Evolutionary conservation across 345 rosid species (phyloP).

Genomic region (Boechera retrofracta): DNA sequence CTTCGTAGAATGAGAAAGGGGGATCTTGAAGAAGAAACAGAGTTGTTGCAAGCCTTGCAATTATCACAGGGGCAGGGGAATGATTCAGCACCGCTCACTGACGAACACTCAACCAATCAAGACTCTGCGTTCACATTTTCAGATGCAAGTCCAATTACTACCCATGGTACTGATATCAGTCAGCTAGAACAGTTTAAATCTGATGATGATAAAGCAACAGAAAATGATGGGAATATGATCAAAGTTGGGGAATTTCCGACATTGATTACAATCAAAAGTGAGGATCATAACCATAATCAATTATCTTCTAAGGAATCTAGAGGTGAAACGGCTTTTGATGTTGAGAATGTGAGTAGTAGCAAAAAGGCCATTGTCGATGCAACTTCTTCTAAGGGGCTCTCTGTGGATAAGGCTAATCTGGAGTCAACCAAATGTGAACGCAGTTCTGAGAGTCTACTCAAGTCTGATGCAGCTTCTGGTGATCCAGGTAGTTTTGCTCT

Average conservation of each 20-base stretch:
- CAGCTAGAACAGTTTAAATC: slow-evolving; percentile 46
- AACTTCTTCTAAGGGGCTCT: slow-evolving; percentile 33
- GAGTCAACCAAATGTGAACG: slow-evolving; percentile 40
- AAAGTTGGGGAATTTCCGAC: slow-evolving; percentile 43
- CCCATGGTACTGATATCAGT: slow-evolving; percentile 37
- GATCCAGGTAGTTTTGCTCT: slow-evolving; percentile 45
- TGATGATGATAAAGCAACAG: slow-evolving; percentile 44
- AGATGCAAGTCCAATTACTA: slow-evolving; percentile 46
- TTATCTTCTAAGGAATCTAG: slow-evolving; percentile 42
- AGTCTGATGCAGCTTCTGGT: slow-evolving; percentile 38
- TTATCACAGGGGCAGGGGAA: slow-evolving; percentile 63
- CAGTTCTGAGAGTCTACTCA: slow-evolving; percentile 36
- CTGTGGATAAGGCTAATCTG: slow-evolving; percentile 41
- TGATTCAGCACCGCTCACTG: slow-evolving; percentile 38
- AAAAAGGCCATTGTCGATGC: slow-evolving; percentile 34
- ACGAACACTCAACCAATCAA: slow-evolving; percentile 39
- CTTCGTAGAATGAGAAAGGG: slow-evolving; percentile 59
- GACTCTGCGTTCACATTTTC: slow-evolving; percentile 47
- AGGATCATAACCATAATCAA: slow-evolving; percentile 44
- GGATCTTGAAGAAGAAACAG: slow-evolving; percentile 85
- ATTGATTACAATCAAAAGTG: slow-evolving; percentile 44
- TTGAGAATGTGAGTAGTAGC: slow-evolving; percentile 40
- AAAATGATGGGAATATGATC: slow-evolving; percentile 36
- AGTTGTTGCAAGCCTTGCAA: slow-evolving; percentile 68
- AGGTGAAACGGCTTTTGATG: slow-evolving; percentile 41